A percentile compares a stretch with the other conserved stretches of the same genome.
Conservation (phyloP, 257 asterid species). For the Linaria vulgaris region DNA sequence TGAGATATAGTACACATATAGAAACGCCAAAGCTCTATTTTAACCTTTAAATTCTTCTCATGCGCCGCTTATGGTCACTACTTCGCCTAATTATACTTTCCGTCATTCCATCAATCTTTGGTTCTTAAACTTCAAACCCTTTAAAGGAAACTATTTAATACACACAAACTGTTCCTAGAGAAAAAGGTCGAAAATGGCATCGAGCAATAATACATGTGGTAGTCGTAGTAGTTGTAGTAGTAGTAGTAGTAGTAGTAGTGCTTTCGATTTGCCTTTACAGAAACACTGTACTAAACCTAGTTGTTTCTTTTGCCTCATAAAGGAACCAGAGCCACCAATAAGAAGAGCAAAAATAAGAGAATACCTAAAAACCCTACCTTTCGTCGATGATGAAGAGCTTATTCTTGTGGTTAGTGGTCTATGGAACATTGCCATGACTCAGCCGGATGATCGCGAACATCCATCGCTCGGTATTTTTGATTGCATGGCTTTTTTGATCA, state of each 20-base stretch:
- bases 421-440: constrained; percentile 75
- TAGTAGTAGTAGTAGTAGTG: background rate
- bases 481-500: constrained; percentile 60
- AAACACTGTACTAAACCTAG: constrained; percentile 31
- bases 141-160: constrained; percentile 1
- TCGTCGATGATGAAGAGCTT: constrained; percentile 54
- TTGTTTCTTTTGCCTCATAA: constrained; percentile 77
- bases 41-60: constrained; percentile 18
- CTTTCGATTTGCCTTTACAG: constrained; percentile 30
- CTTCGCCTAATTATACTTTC: constrained; percentile 32
- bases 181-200: too few relatives aligned
- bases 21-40: constrained; percentile 19
- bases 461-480: constrained; percentile 66
- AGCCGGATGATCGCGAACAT: constrained; percentile 52
- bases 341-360: constrained; percentile 37
- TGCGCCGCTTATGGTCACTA: constrained; percentile 33
- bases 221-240: constrained; percentile 8
- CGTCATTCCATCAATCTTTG: constrained; percentile 16
- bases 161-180: background rate
- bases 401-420: constrained; percentile 62
- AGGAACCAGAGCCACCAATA: constrained; percentile 43
- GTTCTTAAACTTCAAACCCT: constrained; percentile 27
- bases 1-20: constrained; percentile 1
- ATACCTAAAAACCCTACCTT: constrained; percentile 40
- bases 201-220: too few relatives aligned